Conservation (phyloP, 352 stramenopile genomes). For the Pseudoperonospora humuli region DNA sequence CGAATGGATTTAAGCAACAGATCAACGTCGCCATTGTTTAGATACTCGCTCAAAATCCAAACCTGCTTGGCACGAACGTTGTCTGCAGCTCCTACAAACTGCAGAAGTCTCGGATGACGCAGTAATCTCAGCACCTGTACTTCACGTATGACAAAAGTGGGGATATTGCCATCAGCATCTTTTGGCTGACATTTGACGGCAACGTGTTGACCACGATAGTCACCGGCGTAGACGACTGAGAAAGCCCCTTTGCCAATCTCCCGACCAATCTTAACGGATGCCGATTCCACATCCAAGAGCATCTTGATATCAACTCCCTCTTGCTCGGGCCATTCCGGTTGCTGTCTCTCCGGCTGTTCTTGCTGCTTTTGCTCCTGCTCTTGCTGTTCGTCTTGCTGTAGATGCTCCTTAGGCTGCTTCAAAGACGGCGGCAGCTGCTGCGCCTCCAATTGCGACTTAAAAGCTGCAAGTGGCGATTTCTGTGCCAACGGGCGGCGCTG, state of each 20-base stretch:
- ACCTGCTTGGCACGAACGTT: constrained; percentile 64
- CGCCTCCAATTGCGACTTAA: constrained; percentile 21
- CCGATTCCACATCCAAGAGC: constrained; percentile 52
- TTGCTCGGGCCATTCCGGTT: constrained; percentile 19
- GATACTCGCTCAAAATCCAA: constrained; percentile 79
- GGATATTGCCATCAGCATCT: constrained; percentile 58
- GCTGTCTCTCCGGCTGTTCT: constrained; percentile 14
- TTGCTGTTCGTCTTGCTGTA: constrained; percentile 6
- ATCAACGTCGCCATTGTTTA: constrained; percentile 69
- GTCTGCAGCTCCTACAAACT: constrained; percentile 70
- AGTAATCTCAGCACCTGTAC: constrained; percentile 64
- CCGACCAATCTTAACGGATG: constrained; percentile 59
- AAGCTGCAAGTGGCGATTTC: constrained; percentile 17
- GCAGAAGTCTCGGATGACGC: constrained; percentile 60
- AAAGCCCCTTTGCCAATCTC: constrained; percentile 84
- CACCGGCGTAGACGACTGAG: constrained; percentile 66
- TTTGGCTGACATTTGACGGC: constrained; percentile 85
- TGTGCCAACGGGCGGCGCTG: constrained; percentile 16
- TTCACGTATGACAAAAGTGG: constrained; percentile 68
- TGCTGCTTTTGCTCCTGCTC: constrained; percentile 14
- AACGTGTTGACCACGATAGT: constrained; percentile 64
- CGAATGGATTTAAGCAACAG: constrained; percentile 55
- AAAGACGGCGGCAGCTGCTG: constrained; percentile 4
- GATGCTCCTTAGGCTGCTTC: constrained; percentile 3
- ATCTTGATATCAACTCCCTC: constrained; percentile 9